A percentile compares a stretch with the other conserved stretches of the same genome.
These are phyloP conservation scores for Aspergillus fructus DNA, from an alignment of 2,329 filamentous ascomycete genomes.

Conservation along the genomic window DNA sequence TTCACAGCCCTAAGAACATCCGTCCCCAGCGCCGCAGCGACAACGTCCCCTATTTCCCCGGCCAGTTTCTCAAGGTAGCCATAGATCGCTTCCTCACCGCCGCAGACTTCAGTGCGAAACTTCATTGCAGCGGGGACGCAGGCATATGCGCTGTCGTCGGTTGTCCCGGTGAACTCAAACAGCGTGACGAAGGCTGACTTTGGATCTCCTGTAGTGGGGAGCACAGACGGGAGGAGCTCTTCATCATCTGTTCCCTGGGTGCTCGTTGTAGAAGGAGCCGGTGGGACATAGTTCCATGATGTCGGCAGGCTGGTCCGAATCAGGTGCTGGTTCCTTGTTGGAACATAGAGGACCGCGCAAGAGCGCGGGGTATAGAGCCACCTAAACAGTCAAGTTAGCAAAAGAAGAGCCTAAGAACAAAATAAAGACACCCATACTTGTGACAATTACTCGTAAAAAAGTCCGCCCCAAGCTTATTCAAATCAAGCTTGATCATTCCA, in stretches of 20 bases:
- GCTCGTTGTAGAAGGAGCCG: conserved; percentile 8
- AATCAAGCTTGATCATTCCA: conserved; percentile 72
- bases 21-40: conserved; percentile 66
- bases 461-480: conserved; percentile 68
- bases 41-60: conserved; percentile 59
- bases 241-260: not conserved
- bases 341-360: conserved; percentile 79
- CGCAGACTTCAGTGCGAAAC: conserved; percentile 68
- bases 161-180: conserved; percentile 76
- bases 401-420: not conserved
- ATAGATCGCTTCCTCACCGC: conserved; percentile 70
- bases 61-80: conserved; percentile 64
- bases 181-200: conserved; percentile 65
- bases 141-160: conserved; percentile 70
- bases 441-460: conserved; percentile 87
- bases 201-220: conserved; percentile 29
- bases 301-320: conserved; percentile 76
- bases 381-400: conserved; percentile 32
- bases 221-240: conserved; percentile 42
- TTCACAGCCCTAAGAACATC: conserved; percentile 55
- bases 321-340: conserved; percentile 70
- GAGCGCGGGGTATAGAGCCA: conserved; percentile 82
- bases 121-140: conserved; percentile 69
- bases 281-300: conserved; percentile 70
- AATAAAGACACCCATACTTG: conserved; percentile 51